Conservation (phyloP, 768 basidiomycete species). For the Tulasnella calospora region DNA sequence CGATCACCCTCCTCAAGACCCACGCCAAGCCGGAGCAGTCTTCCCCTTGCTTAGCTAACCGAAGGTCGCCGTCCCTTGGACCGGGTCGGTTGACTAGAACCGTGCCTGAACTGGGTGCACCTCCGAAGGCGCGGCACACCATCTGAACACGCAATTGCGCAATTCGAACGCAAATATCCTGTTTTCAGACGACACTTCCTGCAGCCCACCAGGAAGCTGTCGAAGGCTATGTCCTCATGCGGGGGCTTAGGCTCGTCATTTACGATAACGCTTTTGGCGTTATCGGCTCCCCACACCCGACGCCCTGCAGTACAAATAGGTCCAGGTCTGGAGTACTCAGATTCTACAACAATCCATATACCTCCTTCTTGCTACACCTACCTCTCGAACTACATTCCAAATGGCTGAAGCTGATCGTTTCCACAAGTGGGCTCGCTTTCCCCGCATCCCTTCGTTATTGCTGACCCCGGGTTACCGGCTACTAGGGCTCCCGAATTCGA, state of each 20-base stretch:
- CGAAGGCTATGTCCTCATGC: slow-evolving; percentile 1
- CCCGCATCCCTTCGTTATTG: background rate
- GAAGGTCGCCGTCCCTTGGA: background rate
- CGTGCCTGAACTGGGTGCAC: background rate
- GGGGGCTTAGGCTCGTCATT: background rate
- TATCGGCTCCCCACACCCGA: background rate
- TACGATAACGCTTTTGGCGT: background rate
- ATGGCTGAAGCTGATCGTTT: slow-evolving; percentile 7
- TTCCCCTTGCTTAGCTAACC: background rate
- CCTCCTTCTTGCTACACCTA: background rate
- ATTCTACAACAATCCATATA: background rate
- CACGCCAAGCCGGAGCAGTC: background rate
- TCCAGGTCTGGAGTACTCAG: background rate
- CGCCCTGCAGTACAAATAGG: background rate
- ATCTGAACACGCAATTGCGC: background rate
- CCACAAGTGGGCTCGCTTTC: background rate
- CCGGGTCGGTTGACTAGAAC: background rate
- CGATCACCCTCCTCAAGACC: background rate
- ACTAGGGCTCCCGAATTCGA: slow-evolving; percentile 61
- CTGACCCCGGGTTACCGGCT: background rate
- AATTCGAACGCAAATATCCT: background rate
- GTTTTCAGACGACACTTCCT: background rate
- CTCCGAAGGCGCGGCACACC: slow-evolving; percentile 3
- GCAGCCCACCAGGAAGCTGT: background rate
- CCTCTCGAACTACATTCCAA: background rate